Evolutionary conservation across 768 basidiomycete genomes (phyloP), one percentile per base, ranked within the genome.

Genomic region (Leccinum aurantiacum): DNA sequence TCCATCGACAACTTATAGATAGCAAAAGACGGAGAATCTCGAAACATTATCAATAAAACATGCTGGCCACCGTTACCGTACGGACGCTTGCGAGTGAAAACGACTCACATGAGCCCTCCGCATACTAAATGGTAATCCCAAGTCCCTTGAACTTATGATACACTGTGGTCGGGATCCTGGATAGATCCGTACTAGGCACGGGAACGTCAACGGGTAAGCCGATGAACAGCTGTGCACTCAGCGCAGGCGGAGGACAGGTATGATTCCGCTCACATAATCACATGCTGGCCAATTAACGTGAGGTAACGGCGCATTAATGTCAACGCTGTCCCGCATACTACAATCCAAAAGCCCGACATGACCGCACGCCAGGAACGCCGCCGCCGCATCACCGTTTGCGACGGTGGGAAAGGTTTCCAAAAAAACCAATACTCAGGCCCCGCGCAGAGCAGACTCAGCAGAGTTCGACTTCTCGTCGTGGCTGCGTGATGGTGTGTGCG

Each of bases 171-270:
- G 24, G 29, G 55, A 54, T 41, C 60, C 63, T 60, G 51, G 35
- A 7, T 41, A 54, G 65, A 63, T 68, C 69, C 68, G 63, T 70
- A 41, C 27, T 29, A 29, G 8, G 15, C 29, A 53, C 58, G 46
- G 49, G 37, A 27, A 41, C 41, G 35, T 58, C 50, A 15, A 56
- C 24, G 19, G 22, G 29, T 38, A 22, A 41, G 19, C 11, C 44
- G 19, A 13, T 11, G 44, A 13, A 19, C n/a, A 19, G 4, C 41
- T 44, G n/a, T 41, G 38, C 38, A 8, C 38, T 19, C 41, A 19
- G 19, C 44, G 44, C 17, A 41, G n/a, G 41, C 44, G 44, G 44
- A 29, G 29, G 44, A 19, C 41, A 13, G 8, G 5, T n/a, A 38
- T 22, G 13, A 22, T 44, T 49, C n/a, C 19, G 38, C 59, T 33